A percentile compares a stretch with the other conserved stretches of the same genome.
phyloP scores from a whole-genome alignment of 177 flowering plant genomes.

The Viscum album region DNA sequence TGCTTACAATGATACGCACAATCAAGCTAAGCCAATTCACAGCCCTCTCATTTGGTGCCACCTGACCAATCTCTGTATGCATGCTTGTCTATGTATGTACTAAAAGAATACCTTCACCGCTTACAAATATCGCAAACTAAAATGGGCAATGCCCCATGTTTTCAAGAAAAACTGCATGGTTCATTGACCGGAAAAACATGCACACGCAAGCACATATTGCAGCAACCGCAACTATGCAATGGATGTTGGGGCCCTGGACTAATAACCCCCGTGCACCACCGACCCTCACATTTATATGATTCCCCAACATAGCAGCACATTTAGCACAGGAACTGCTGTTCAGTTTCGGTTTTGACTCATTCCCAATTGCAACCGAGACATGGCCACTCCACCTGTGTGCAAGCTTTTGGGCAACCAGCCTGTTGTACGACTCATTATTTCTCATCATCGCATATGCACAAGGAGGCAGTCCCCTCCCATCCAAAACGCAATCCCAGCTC shows the following conservation, averaged over 20 bases:
- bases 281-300: constrained; percentile 19
- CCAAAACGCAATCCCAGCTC: constrained; percentile 55
- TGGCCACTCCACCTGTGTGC: constrained; percentile 48
- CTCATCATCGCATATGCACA: constrained; percentile 54
- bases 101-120: too few relatives aligned
- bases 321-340: constrained; percentile 27
- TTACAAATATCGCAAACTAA: too few relatives aligned
- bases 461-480: constrained; percentile 64
- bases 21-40: too few relatives aligned
- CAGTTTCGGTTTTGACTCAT: constrained; percentile 20
- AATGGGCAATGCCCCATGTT: too few relatives aligned
- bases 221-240: constrained; percentile 77
- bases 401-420: constrained; percentile 53
- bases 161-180: too few relatives aligned
- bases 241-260: constrained; percentile 45
- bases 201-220: constrained; percentile 94
- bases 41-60: too few relatives aligned
- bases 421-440: constrained; percentile 55
- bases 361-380: constrained; percentile 39
- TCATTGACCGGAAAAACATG: constrained; percentile 34
- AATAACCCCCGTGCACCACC: constrained; percentile 52
- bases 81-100: too few relatives aligned
- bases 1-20: too few relatives aligned
- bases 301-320: constrained; percentile 36
- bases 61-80: too few relatives aligned